A percentile compares a stretch with the other conserved stretches of the same genome.
These are phyloP conservation scores for Jatropha podagrica DNA, from an alignment of 441 rosid genomes.

Conservation along the genomic window DNA sequence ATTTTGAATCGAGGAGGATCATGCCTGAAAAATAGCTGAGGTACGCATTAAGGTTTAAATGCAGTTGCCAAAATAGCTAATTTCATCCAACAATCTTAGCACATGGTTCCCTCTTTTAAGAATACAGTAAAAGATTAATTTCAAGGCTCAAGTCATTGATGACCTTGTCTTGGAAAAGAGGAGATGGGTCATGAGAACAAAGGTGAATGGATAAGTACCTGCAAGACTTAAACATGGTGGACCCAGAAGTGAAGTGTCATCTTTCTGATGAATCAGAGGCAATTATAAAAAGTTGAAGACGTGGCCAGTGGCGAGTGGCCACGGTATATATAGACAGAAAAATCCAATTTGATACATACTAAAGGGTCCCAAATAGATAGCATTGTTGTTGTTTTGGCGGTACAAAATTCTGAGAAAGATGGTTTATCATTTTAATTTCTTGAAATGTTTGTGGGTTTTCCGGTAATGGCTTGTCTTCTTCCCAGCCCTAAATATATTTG, in stretches of 20 bases:
- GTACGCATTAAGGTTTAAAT: too few species aligned
- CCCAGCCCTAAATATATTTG: neutral
- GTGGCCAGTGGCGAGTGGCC: neutral
- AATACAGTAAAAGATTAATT: too few species aligned
- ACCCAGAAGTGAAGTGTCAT: neutral
- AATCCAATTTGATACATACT: neutral
- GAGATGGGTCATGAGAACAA: neutral
- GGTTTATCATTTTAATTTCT: neutral
- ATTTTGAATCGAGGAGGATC: neutral
- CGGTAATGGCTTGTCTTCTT: neutral
- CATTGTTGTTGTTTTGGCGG: slow-evolving; percentile 3
- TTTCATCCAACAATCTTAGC: too few species aligned
- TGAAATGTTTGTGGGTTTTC: neutral
- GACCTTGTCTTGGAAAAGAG: neutral
- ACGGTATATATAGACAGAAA: neutral
- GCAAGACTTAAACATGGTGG: neutral
- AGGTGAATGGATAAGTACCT: neutral
- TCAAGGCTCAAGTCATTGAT: too few species aligned
- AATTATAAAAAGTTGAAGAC: neutral
- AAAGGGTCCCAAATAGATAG: slow-evolving; percentile 14
- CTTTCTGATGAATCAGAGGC: neutral
- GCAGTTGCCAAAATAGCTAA: too few species aligned
- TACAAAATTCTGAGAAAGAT: neutral
- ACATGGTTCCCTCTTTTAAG: too few species aligned
- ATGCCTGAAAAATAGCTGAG: too few species aligned